Evolutionary conservation across 2,329 filamentous ascomycete genomes (phyloP), one percentile per base, ranked within the genome.

Genomic region (Hypoxylon sp.): DNA sequence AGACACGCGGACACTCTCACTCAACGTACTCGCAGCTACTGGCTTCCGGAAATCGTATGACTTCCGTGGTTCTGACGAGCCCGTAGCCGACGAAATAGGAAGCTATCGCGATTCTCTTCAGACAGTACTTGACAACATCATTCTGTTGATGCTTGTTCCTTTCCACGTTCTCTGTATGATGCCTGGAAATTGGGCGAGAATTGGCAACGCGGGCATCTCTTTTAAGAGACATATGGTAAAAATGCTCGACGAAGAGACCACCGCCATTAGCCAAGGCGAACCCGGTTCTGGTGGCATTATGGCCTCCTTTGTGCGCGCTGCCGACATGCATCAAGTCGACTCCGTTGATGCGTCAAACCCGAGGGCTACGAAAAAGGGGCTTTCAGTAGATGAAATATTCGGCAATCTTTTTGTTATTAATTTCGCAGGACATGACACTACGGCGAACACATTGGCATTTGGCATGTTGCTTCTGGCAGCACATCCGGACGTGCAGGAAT

Each of bases 361-460:
- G 31, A 53, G 17, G 17, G 13, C 13, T 19, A n/a, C 9, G 2
- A 31, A 33, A 39, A 33, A 33, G 29, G 62, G 76, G 14, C 73
- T 81, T 44, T 81, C 73, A 1, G 78, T 80, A 37, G 63, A 68
- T 1, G 84, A 87, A 64, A 81, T 86, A 3, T 81, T 83, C 44
- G 83, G 84, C 13, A 86, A 86, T 50, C 75, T 85, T 51, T 85
- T 84, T 56, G 76, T 83, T 1, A 80, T 85, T 67, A 85, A 83
- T 52, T 78, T 86, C 53, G 84, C 85, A 0, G 85, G 85, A 0
- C 83, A 86, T 63, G 85, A 87, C 60, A 86, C 84, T 0, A 84
- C 83, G 0, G 81, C 84, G 0, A 81, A 83, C 17, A 81, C 81
- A 0, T 70, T 86, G 5, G 77, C 79, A 0, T 85, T 80, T 55